Evolutionary conservation across 805 yeast species (phyloP).

Genomic region (Ogataea henricii): DNA sequence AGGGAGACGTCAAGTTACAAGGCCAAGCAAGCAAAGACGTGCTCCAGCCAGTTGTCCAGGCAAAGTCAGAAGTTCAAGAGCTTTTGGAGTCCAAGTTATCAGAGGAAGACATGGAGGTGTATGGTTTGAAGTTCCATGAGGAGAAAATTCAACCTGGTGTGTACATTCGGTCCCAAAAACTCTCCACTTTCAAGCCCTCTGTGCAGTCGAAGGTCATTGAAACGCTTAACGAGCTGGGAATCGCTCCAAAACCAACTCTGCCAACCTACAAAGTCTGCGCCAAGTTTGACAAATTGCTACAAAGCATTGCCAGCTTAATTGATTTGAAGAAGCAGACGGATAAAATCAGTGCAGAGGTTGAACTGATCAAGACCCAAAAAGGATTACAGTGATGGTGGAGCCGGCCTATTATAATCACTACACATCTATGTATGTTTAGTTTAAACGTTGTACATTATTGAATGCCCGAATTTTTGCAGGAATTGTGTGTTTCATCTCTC

Average conservation of each 20-base stretch:
- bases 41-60: slow-evolving; percentile 28
- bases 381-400: slow-evolving; percentile 23
- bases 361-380: slow-evolving; percentile 43
- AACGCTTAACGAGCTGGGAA: slow-evolving; percentile 72
- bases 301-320: slow-evolving; percentile 66
- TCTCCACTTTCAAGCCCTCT: slow-evolving; percentile 77
- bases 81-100: slow-evolving; percentile 59
- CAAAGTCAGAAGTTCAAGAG: slow-evolving; percentile 32
- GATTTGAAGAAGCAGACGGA: slow-evolving; percentile 88
- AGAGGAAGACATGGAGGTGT: slow-evolving; percentile 77
- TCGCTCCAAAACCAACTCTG: slow-evolving; percentile 83
- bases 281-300: slow-evolving; percentile 73
- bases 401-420: slow-evolving; percentile 1
- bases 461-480: too few species aligned
- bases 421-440: slow-evolving; percentile 6
- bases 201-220: slow-evolving; percentile 61
- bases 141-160: slow-evolving; percentile 82
- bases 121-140: slow-evolving; percentile 79
- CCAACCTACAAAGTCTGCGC: slow-evolving; percentile 79
- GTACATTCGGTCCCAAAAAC: slow-evolving; percentile 72
- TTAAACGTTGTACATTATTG: slow-evolving; percentile 4
- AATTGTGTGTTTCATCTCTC: slow-evolving; percentile 47
- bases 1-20: slow-evolving; percentile 5
- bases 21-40: background rate
- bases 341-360: slow-evolving; percentile 78